phyloP scores from a whole-genome alignment of 2,329 filamentous ascomycete species.

The Monosporascus ibericus region DNA sequence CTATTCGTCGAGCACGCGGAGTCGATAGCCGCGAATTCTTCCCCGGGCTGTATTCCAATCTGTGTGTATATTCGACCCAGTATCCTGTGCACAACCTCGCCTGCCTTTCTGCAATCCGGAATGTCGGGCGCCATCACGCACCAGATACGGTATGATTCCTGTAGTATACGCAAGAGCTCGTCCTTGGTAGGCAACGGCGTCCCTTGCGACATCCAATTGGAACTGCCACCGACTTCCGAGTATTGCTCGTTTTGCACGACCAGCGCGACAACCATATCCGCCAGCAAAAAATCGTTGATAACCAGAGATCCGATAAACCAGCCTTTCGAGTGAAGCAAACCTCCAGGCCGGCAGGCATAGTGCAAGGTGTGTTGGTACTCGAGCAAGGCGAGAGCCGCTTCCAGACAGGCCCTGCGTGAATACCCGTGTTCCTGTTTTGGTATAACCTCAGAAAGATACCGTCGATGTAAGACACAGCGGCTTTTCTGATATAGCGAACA shows the following conservation, averaged over 20 bases:
- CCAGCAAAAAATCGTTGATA: conserved; percentile 56
- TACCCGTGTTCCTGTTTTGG: conserved; percentile 41
- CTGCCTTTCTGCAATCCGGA: conserved; percentile 39
- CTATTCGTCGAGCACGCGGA: not conserved
- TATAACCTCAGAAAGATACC: conserved; percentile 40
- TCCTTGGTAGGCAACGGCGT: conserved; percentile 28
- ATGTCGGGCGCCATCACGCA: conserved; percentile 29
- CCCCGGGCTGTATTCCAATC: conserved; percentile 8
- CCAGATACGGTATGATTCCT: conserved; percentile 40
- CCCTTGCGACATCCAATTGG: conserved; percentile 29
- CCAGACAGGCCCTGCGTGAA: conserved; percentile 44
- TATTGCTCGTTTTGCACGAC: conserved; percentile 38
- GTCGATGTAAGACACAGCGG: conserved; percentile 49
- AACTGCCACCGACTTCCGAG: conserved; percentile 26
- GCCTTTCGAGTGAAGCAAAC: conserved; percentile 42
- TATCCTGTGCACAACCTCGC: conserved; percentile 39
- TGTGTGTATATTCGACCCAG: conserved; percentile 33
- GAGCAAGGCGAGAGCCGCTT: conserved; percentile 42
- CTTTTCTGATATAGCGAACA: conserved; percentile 48
- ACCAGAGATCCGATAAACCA: conserved; percentile 54
- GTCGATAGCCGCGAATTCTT: conserved; percentile 1
- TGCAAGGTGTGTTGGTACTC: conserved; percentile 41
- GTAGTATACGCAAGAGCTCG: conserved; percentile 34
- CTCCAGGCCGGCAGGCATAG: conserved; percentile 45
- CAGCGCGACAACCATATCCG: conserved; percentile 55